phyloP scores from a whole-genome alignment of 208 protist genomes.

The Angomonas deanei region DNA sequence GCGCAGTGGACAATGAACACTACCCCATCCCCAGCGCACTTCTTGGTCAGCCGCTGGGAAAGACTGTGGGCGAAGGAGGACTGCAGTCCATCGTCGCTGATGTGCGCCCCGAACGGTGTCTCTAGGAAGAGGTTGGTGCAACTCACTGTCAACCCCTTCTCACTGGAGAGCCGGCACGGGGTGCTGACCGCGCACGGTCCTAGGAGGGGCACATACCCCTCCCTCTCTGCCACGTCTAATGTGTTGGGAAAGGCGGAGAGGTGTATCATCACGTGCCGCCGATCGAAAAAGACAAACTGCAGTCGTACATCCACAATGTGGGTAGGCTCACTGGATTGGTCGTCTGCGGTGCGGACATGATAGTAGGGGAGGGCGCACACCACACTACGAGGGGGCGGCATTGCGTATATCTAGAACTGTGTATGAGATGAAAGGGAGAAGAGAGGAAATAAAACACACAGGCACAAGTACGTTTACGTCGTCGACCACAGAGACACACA shows the following conservation, averaged over 20 bases:
- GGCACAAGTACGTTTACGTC: no score
- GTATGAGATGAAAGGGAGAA: no score
- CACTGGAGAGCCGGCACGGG: background rate
- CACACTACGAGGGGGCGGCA: no score
- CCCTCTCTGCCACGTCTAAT: background rate
- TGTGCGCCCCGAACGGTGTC: constrained; percentile 2
- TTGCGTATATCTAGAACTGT: no score
- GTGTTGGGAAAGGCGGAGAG: background rate
- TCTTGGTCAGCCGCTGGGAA: constrained; percentile 30
- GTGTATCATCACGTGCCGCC: background rate
- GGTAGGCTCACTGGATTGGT: no score
- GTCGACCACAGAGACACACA: no score
- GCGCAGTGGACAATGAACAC: constrained; percentile 53
- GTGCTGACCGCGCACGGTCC: background rate
- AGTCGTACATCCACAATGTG: background rate
- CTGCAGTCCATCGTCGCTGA: constrained; percentile 16
- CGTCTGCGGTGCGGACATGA: no score
- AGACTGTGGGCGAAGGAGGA: constrained; percentile 37
- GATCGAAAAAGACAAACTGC: background rate
- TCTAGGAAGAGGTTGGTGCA: background rate
- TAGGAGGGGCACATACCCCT: background rate
- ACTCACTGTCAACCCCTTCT: background rate
- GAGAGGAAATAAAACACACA: no score
- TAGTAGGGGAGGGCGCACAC: no score
- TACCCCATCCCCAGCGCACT: constrained; percentile 13